Evolutionary conservation across 1,139 yeast genomes (phyloP), one percentile per base, ranked within the genome.

Genomic region (Yarrowia galli): DNA sequence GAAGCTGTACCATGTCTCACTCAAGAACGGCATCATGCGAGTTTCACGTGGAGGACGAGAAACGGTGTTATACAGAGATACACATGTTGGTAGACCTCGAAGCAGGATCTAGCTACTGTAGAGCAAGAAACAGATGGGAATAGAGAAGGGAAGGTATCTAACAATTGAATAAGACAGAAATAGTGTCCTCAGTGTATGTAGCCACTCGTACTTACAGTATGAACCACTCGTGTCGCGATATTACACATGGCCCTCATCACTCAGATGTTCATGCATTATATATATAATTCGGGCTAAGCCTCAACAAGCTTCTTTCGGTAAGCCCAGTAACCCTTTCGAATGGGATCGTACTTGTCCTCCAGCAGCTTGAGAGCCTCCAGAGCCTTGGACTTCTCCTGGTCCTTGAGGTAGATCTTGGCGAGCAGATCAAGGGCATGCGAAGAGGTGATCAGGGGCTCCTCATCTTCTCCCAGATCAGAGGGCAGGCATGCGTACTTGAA

Each of bases 321-420:
- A 5, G 72, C 73, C 97, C 97, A 92, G 74, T 87, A 90, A 69
- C 86, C 85, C 23, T 75, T 77, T 70, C 97, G 81, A 15, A 91
- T 88, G 0, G 92, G 88, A 71, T 91, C 96, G 71, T 85, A 85
- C 46, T 49, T 65, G 67, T 81, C 82, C 2, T 77, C 83, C 48
- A 92, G 79, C 20, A 82, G 77, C 10, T 79, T 80, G 73, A 87
- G 87, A 0, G 86, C 81, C 35, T 76, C 74, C 0, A 71, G 69
- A 0, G 89, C 83, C 48, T 79, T 75, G 0, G 75, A 74, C 1
- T 69, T 68, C 5, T 80, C 74, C 0, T 76, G 71, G 20, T 79
- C 75, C 9, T 72, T 70, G 6, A 77, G 71, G 71, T 85, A 84
- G 2, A 89, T 82, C 54, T 81, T 81, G 0, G 89, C 89, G 60